phyloP scores from a whole-genome alignment of 495 filamentous ascomycete species.

The Terfezia boudieri region DNA sequence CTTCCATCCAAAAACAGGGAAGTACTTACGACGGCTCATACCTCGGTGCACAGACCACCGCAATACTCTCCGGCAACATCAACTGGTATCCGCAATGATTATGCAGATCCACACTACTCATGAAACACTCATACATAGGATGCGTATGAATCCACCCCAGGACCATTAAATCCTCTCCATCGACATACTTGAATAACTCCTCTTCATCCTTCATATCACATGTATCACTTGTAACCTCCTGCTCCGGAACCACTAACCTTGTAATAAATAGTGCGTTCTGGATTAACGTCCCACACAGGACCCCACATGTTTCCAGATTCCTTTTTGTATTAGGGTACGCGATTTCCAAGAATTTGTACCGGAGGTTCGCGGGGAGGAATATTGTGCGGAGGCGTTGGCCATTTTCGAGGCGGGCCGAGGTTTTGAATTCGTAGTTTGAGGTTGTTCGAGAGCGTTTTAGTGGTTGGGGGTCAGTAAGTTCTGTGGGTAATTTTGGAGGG shows the following conservation, averaged over 20 bases:
- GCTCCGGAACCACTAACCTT: conserved; percentile 71
- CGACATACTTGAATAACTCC: conserved; percentile 66
- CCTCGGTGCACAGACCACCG: conserved; percentile 83
- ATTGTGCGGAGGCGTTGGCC: conserved; percentile 66
- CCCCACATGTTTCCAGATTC: conserved; percentile 88
- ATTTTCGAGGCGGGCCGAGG: conserved; percentile 71
- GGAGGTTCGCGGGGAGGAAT: conserved; percentile 59
- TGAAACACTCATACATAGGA: conserved; percentile 89
- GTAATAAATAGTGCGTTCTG: conserved; percentile 86
- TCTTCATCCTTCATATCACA: conserved; percentile 79
- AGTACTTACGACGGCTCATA: conserved; percentile 44
- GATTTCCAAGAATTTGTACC: conserved; percentile 43
- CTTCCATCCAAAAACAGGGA: background rate
- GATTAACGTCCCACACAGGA: conserved; percentile 74
- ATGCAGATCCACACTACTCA: conserved; percentile 83
- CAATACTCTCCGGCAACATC: conserved; percentile 86
- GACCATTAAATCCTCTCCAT: conserved; percentile 63
- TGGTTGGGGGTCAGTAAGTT: conserved; percentile 11
- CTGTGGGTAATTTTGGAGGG: conserved; percentile 22
- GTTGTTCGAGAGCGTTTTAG: conserved; percentile 3
- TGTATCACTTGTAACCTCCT: conserved; percentile 70
- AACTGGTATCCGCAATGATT: conserved; percentile 84
- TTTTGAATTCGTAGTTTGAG: conserved; percentile 45
- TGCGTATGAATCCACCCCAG: conserved; percentile 98
- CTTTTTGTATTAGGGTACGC: conserved; percentile 24